These are phyloP conservation scores for Mrakia blollopis DNA, from an alignment of 768 basidiomycete species.

Conservation along the genomic window DNA sequence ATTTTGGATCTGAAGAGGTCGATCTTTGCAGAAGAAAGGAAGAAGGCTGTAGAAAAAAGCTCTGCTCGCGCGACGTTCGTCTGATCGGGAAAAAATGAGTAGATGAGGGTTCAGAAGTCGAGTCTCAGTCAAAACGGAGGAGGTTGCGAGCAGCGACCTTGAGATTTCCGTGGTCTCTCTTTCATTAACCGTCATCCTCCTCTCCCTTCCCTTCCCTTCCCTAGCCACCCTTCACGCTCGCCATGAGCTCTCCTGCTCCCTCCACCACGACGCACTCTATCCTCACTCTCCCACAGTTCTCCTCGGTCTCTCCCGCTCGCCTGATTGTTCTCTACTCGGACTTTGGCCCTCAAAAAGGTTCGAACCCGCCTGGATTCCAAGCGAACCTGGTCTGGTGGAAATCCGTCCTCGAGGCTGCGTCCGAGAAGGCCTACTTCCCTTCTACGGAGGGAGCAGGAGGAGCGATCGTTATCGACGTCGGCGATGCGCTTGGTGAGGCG, in stretches of 20 bases:
- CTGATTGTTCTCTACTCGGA: constrained; percentile 71
- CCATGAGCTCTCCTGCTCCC: background rate
- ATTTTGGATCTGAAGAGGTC: no score
- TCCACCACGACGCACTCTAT: background rate
- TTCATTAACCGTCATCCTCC: background rate
- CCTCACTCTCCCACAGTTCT: constrained; percentile 31
- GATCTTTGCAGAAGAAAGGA: no score
- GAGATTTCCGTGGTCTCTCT: no score
- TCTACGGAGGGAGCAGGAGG: constrained; percentile 44
- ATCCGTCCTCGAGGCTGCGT: constrained; percentile 57
- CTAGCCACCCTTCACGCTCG: no score
- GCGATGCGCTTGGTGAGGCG: constrained; percentile 17
- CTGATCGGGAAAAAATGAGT: no score
- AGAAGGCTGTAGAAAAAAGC: no score
- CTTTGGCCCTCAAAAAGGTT: constrained; percentile 71
- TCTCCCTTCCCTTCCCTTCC: background rate
- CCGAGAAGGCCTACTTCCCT: constrained; percentile 58
- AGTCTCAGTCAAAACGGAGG: no score
- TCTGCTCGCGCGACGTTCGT: no score
- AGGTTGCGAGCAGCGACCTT: no score
- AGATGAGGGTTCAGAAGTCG: no score
- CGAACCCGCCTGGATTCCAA: constrained; percentile 75
- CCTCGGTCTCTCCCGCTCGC: constrained; percentile 40
- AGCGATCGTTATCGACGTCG: constrained; percentile 4
- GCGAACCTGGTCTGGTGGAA: constrained; percentile 88